Percentiles rank a stretch among this genome's conserved stretches.
phyloP scores from a whole-genome alignment of 768 basidiomycete genomes.

The Boletus sensibilis region DNA sequence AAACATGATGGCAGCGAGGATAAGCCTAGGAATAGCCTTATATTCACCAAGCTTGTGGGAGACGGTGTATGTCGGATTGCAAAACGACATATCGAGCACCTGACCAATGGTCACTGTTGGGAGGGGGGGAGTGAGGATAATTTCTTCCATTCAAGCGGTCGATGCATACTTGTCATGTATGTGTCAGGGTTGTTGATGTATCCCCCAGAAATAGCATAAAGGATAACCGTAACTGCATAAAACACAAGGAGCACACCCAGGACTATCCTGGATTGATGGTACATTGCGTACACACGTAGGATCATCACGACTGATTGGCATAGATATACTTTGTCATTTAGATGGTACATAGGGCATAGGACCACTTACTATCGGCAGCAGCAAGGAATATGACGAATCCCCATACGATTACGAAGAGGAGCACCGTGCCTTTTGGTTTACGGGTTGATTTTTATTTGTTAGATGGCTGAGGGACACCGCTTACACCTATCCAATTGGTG shows the following conservation, averaged over 20 bases:
- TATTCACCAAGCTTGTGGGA: constrained; percentile 3
- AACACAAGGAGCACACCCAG: constrained; percentile 14
- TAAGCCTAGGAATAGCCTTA: constrained; percentile 11
- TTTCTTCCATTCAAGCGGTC: not conserved
- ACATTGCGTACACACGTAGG: constrained; percentile 27
- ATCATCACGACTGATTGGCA: constrained; percentile 21
- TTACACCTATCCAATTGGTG: constrained; percentile 17
- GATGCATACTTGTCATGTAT: constrained; percentile 9
- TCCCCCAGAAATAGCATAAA: not conserved
- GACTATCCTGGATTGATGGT: constrained; percentile 12
- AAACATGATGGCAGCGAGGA: constrained; percentile 13
- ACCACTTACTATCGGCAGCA: constrained; percentile 20
- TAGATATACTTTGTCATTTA: not conserved
- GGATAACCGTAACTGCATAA: constrained; percentile 7
- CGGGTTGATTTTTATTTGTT: not conserved
- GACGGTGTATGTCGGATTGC: not conserved
- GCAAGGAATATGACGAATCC: constrained; percentile 14
- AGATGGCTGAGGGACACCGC: not conserved
- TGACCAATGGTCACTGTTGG: constrained; percentile 9
- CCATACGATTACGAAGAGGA: not conserved
- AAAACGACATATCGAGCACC: constrained; percentile 17
- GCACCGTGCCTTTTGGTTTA: constrained; percentile 8
- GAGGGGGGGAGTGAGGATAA: not conserved
- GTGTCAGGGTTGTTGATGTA: constrained; percentile 5
- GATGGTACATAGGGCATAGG: not conserved